Evolutionary conservation across 2,329 filamentous ascomycete genomes (phyloP).

Genomic region (Sodiomyces alkalinus): DNA sequence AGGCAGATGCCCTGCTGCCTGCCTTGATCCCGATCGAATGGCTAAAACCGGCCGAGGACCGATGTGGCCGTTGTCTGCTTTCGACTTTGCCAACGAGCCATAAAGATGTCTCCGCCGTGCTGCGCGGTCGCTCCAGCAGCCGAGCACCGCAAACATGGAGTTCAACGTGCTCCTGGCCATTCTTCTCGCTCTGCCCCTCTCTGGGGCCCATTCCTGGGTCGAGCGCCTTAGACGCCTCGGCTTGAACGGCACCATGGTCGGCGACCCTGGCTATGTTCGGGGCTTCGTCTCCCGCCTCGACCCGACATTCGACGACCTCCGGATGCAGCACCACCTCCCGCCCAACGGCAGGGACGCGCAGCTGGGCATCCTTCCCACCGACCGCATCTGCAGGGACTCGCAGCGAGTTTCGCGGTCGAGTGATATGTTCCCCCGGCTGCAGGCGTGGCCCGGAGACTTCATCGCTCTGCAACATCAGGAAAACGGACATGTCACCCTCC

Average conservation of each 20-base stretch:
- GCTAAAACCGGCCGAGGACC: background rate
- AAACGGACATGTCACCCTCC: slow-evolving; percentile 59
- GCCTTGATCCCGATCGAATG: background rate
- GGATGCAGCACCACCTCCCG: background rate
- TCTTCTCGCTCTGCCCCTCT: background rate
- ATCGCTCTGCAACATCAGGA: slow-evolving; percentile 56
- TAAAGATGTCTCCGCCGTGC: too few species aligned
- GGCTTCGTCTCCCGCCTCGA: background rate
- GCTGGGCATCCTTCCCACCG: background rate
- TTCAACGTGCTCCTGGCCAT: background rate
- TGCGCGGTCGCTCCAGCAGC: background rate
- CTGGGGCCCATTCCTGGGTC: background rate
- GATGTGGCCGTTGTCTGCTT: background rate
- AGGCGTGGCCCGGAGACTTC: slow-evolving; percentile 43
- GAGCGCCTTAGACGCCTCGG: background rate
- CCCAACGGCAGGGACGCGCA: background rate
- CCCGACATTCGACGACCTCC: background rate
- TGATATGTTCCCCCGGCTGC: slow-evolving; percentile 42
- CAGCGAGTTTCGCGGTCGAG: slow-evolving; percentile 1
- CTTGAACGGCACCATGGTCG: background rate
- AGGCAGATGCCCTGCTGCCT: too few species aligned
- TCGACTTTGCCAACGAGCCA: background rate
- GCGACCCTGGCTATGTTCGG: background rate
- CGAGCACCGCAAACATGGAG: background rate
- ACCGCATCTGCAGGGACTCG: background rate